Percentiles rank a stretch among this genome's conserved stretches.
These are phyloP conservation scores for Thalassiosira livingstoniorum DNA, from an alignment of 352 stramenopile genomes.

Conservation along the genomic window DNA sequence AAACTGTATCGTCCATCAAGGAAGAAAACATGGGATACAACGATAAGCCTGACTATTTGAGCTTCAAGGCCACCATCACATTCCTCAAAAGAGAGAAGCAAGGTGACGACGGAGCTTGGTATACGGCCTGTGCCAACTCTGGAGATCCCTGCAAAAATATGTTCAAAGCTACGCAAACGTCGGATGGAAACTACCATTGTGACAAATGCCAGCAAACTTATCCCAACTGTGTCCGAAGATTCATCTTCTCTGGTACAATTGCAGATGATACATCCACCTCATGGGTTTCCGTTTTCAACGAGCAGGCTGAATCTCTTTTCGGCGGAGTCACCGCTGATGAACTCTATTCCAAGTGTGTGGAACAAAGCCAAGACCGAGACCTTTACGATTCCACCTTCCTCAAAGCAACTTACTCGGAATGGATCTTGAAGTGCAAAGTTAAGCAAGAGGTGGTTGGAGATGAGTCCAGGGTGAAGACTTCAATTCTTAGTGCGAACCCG, in stretches of 20 bases:
- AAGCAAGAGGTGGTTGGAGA: conserved; percentile 97
- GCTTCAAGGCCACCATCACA: conserved; percentile 94
- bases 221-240: conserved; percentile 93
- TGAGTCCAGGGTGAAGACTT: conserved; percentile 93
- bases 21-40: conserved; percentile 91
- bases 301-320: conserved; percentile 94
- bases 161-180: conserved; percentile 89
- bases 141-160: conserved; percentile 87
- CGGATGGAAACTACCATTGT: conserved; percentile 94
- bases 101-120: conserved; percentile 84
- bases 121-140: conserved; percentile 86
- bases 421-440: conserved; percentile 91
- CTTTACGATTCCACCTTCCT: conserved; percentile 94
- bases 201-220: conserved; percentile 97
- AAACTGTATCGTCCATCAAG: conserved; percentile 93
- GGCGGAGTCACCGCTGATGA: conserved; percentile 92
- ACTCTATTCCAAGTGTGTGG: conserved; percentile 83
- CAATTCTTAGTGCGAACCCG: conserved; percentile 90
- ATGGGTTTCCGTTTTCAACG: conserved; percentile 97
- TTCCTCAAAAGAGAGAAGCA: conserved; percentile 96
- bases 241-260: conserved; percentile 94
- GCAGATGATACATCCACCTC: conserved; percentile 93
- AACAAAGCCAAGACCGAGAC: conserved; percentile 88
- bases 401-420: conserved; percentile 93
- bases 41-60: conserved; percentile 97